Evolutionary conservation across 345 rosid species (phyloP), one percentile per base, ranked within the genome.

Genomic region (Sonneratia caseolaris): DNA sequence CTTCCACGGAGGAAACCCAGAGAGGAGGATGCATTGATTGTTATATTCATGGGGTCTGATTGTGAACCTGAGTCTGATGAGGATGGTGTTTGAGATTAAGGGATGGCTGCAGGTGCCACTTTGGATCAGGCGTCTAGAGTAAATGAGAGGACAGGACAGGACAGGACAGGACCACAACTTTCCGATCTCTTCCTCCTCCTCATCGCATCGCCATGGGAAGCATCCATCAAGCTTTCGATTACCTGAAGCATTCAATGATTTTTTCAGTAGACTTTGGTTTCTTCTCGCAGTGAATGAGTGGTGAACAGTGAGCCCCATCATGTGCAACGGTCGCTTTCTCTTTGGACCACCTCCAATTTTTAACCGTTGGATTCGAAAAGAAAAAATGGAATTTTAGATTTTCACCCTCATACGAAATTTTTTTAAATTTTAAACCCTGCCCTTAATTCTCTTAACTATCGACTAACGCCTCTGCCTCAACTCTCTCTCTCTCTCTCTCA

Each of bases 341-440:
- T 27, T 27, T 59, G 59, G 59, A 53, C 59, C 59, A 53, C 59
- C 59, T 4, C 22, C n/a, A 16, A 53, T 18, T 53, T 48, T 53
- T 53, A 53, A 53, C 59, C 59, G 59, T 53, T 53, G n/a, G 53
- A 14, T 48, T 15, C 53, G 13, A 48, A 48, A 14, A 15, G 32
- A 27, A 43, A 43, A 3, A 0, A 48, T 48, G 3, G 14, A 48
- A 48, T 48, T 4, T 48, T 2, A 48, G 10, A 42, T 4, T 42
- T 4, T 42, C 57, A 12, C n/a, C 45, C 45, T 9, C 45, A 42
- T 42, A 27, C 45, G 10, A 42, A 42, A 42, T 42, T 9, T 9
- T 4, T 42, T 9, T 42, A 1, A 42, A 42, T 9, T 82, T 78
- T 77, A 77, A 81, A 79, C 69, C 40, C 66, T 73, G 14, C 74